A percentile compares a stretch with the other conserved stretches of the same genome.
Conservation (phyloP, 2,329 filamentous ascomycete genomes). For the Rhynchosporium secalis region DNA sequence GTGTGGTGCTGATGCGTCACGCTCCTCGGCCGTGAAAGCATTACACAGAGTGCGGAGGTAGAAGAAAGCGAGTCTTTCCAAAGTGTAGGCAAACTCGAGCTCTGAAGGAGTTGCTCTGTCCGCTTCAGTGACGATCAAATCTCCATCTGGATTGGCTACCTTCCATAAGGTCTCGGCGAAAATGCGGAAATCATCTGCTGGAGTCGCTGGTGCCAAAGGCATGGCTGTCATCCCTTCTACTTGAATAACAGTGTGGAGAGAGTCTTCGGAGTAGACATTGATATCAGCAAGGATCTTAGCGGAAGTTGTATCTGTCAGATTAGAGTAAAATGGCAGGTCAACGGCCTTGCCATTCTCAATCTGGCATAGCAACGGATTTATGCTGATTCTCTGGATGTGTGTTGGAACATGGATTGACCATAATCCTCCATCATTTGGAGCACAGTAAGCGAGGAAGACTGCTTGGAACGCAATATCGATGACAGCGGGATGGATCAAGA, state of each 20-base stretch:
- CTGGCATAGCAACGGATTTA: conserved; percentile 28
- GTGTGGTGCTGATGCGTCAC: not conserved
- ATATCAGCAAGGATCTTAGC: conserved; percentile 4
- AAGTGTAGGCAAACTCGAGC: not conserved
- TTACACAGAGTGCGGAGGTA: conserved; percentile 1
- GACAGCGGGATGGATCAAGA: conserved; percentile 53
- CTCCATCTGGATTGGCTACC: not conserved
- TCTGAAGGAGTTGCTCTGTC: not conserved
- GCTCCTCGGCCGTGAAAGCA: not conserved
- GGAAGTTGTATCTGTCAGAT: not conserved
- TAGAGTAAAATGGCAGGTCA: not conserved
- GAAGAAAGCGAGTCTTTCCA: conserved; percentile 8
- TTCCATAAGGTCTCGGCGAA: conserved; percentile 1
- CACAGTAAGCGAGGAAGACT: conserved; percentile 40
- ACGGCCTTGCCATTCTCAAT: not conserved
- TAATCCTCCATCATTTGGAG: conserved; percentile 29
- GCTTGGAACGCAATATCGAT: conserved; percentile 58
- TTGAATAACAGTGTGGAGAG: not conserved
- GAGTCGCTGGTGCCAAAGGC: conserved; percentile 1
- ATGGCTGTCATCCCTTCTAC: not conserved
- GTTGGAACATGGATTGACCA: conserved; percentile 32
- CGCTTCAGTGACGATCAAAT: not conserved
- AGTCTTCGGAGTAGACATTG: not conserved
- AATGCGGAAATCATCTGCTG: not conserved
- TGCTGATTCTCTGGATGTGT: conserved; percentile 24